Evolutionary conservation across 2,329 filamentous ascomycete species (phyloP), one percentile per base, ranked within the genome.

Genomic region (Cladosporium oxysporum): DNA sequence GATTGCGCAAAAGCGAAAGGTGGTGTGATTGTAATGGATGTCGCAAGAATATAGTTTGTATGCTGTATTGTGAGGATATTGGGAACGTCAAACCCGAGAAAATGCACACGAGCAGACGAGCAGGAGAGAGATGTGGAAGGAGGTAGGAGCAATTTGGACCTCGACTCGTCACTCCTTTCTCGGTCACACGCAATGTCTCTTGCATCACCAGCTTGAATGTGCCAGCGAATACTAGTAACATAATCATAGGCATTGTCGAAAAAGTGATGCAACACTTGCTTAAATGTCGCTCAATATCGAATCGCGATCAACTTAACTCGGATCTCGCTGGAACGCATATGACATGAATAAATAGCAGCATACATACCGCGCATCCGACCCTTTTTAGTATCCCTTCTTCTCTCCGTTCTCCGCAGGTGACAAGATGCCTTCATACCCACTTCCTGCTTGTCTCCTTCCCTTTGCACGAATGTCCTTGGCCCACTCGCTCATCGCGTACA

Each of bases 401-500:
- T 69, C 65, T 18, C 64, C 68, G 33, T 61, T 53, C 58, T 62
- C 59, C 72, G 79, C 57, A 3, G 62, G 62, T n/a, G 52, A 58
- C 21, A 65, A 6, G 3, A 66, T 62, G n/a, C 64, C 49, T 8
- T 66, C 64, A 28, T 66, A 66, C 18, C 50, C 49, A 26, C 53
- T 53, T 14, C 44, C 31, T 21, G 55, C 37, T 29, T 60, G 58
- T 29, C 64, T 60, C 50, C 58, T 47, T 28, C 64, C 64, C 29
- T 58, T 41, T 16, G 58, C 33, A 11, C 64, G 58, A 26, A 66
- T 53, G n/a, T 88, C 86, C 31, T 78, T 74, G 1, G 84, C 81
- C 91, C 92, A 97, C 69, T 94, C 91, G 58, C 83, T 88, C 69
- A 99, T 82, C 70, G 93, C 92, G 78, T 91, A 98, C 60, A 91